Conservation (phyloP, 768 basidiomycete genomes). For the Kondoa subrosea region DNA sequence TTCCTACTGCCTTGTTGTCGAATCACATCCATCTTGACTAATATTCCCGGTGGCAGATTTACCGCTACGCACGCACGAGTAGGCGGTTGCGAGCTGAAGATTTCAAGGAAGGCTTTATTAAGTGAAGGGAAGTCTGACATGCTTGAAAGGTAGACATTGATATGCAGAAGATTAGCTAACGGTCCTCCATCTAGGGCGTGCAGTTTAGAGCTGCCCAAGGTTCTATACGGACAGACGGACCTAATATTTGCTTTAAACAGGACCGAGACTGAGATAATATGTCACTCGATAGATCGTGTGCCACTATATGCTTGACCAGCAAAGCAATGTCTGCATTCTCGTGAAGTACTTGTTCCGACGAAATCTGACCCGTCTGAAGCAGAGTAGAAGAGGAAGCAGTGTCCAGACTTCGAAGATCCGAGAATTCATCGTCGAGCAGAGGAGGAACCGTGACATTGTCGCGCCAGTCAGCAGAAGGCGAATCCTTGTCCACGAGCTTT, state of each 20-base stretch:
- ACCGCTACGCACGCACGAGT: constrained; percentile 85
- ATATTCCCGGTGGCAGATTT: constrained; percentile 43
- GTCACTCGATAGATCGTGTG: neutral
- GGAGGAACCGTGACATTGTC: constrained; percentile 36
- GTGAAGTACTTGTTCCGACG: too few relatives aligned
- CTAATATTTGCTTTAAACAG: constrained; percentile 51
- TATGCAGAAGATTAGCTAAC: constrained; percentile 49
- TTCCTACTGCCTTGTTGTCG: constrained; percentile 41
- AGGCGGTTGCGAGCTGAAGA: constrained; percentile 81
- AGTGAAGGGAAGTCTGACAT: constrained; percentile 63
- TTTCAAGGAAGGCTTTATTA: constrained; percentile 60
- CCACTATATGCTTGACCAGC: too few relatives aligned
- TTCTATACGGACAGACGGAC: constrained; percentile 35
- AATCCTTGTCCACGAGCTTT: constrained; percentile 43
- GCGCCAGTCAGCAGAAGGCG: neutral
- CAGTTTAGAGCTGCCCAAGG: neutral
- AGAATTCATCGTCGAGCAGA: constrained; percentile 38
- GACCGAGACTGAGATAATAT: constrained; percentile 38
- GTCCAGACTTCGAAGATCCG: neutral
- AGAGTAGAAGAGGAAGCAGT: too few relatives aligned
- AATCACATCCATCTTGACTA: constrained; percentile 60
- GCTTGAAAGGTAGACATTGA: constrained; percentile 60
- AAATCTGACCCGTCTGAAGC: too few relatives aligned
- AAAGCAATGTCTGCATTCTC: too few relatives aligned
- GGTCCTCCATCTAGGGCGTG: constrained; percentile 41